Evolutionary conservation across 2,329 filamentous ascomycete species (phyloP), one percentile per base, ranked within the genome.

Genomic region (Cladophialophora chaetospira): DNA sequence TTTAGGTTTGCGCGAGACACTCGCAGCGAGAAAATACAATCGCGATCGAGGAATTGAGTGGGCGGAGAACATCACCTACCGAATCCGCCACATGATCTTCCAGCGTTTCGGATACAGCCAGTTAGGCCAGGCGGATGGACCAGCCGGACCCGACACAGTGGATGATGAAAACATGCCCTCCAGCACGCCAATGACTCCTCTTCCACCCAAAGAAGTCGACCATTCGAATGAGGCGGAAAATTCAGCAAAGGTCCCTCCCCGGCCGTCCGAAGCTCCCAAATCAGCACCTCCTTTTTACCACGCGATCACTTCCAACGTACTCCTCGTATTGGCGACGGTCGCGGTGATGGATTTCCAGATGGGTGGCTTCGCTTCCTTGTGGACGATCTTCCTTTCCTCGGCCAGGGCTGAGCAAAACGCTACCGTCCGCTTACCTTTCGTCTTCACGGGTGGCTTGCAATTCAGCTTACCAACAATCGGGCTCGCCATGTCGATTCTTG

Each of bases 301-400:
- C 21, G 79, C 82, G 44, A 81, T 80, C 78, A 83, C 80, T 1
- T 71, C 76, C 50, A 83, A 83, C 59, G 79, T 82, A 9, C 66
- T 82, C 57, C 79, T 75, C 69, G 81, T 79, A 2, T 71, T 90
- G 5, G 68, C 87, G 51, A 83, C 83, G 23, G 84, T 86, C 63
- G 85, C 84, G 5, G 83, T 89, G 61, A 86, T 88, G 70, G 86
- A 88, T 68, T 87, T 90, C 66, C 87, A 90, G 71, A 80, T 91
- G 71, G 73, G 73, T 60, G 87, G 87, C 25, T 91, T 91, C 75
- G 87, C 89, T 68, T 85, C 86, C 15, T 80, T 91, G 19, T 91
- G 87, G 86, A 85, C 88, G 47, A 81, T 90, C 44, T 91, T 91
- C 73, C 80, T 91, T 42, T 90, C 88, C 1, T 89, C 88, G 0